phyloP scores from a whole-genome alignment of 495 filamentous ascomycete species.

The Penicillium antarcticum region DNA sequence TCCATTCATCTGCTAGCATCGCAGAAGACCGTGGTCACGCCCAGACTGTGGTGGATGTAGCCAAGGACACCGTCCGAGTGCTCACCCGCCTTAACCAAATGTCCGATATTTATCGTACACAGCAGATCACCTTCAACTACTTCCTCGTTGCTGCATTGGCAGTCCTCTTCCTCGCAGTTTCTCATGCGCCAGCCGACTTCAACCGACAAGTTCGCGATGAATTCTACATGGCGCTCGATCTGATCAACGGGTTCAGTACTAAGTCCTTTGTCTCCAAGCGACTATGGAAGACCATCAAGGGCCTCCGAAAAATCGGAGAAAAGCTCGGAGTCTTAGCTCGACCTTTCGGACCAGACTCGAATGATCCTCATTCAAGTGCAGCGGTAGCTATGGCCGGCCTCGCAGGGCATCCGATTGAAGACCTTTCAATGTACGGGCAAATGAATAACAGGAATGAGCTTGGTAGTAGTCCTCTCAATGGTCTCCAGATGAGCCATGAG shows the following conservation, averaged over 20 bases:
- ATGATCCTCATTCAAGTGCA: constrained; percentile 61
- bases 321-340: constrained; percentile 66
- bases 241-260: constrained; percentile 77
- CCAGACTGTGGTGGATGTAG: constrained; percentile 68
- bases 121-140: constrained; percentile 83
- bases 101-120: constrained; percentile 75
- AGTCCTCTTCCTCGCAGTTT: constrained; percentile 78
- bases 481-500: constrained; percentile 60
- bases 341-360: constrained; percentile 35
- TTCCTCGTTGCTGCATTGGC: constrained; percentile 79
- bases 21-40: constrained; percentile 65
- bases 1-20: constrained; percentile 75
- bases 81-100: constrained; percentile 72
- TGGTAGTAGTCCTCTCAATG: constrained; percentile 59
- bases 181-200: constrained; percentile 76
- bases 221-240: constrained; percentile 81
- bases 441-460: constrained; percentile 43
- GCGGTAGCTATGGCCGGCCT: constrained; percentile 73
- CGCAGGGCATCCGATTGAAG: constrained; percentile 65
- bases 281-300: constrained; percentile 77
- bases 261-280: constrained; percentile 74
- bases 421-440: constrained; percentile 52
- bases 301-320: constrained; percentile 75
- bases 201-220: constrained; percentile 71
- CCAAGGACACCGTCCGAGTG: constrained; percentile 75